Base-by-base conservation (phyloP, 257 asterid species). In the Primulina huaijiensis region DNA sequence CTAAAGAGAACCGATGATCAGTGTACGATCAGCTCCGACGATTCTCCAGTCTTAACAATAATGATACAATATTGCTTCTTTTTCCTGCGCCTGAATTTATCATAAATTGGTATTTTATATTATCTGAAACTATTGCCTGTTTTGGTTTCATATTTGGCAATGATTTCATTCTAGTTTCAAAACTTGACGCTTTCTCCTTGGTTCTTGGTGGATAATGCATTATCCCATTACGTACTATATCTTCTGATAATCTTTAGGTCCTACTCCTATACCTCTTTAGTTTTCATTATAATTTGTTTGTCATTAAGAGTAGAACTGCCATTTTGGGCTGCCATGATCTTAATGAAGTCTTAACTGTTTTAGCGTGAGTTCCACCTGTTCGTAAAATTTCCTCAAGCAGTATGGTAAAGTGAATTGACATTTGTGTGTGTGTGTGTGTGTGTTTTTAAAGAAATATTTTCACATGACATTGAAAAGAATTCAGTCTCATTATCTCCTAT, bases 371-470 rank as follows among this genome's bases (percentile, higher is more conserved):
- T 25, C 67, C 37, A 76, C 19, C 4, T 76, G 78, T 72, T 76
- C 62, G 82, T 68, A 1, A 57, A 25, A 79, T 74, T 71, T 72
- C 74, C 80, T 79, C 69, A 67, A 60, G 8, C 61, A 74, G 50
- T 20, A 8, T 23, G 33, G 40, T 43, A 12, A 10, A 11, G 53
- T 20, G 0, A 7, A 71, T 29, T 72, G 69, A 68, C 29, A 21
- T 19, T 72, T 33, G 34, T 77, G 60, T 43, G 2, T 43, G 12
- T 43, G 46, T 27, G 4, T 38, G 40, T 38, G 30, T 27, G 37
- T 33, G 4, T 33, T 3, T 33, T 33, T 33, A 2, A 43, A 11
- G 1, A 11, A 43, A 14, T 46, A 0, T 46, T 2, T 14, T 46
- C 56, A 16, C 7, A 12, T 43, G n/a, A 5, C 56, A 16, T 7